Evolutionary conservation across 2,329 filamentous ascomycete species (phyloP).

Genomic region (Chaetomium strumarium): DNA sequence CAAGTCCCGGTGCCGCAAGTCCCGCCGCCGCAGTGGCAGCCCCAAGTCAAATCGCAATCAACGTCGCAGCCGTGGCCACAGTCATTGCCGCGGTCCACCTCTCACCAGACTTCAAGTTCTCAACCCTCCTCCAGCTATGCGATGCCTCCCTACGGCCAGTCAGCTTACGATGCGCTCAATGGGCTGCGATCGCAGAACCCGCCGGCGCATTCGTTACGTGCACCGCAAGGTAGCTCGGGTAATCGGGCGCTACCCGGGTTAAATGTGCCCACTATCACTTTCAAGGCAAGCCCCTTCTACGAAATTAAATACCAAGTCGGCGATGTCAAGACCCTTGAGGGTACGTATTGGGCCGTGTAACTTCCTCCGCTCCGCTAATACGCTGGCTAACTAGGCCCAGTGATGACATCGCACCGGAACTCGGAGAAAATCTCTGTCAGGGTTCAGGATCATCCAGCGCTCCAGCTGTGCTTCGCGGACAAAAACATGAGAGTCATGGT

Average conservation of each 20-base stretch:
- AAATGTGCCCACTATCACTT: slow-evolving; percentile 27
- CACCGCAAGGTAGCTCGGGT: background rate
- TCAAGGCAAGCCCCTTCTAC: slow-evolving; percentile 82
- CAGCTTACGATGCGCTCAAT: slow-evolving; percentile 5
- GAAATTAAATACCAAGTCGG: slow-evolving; percentile 61
- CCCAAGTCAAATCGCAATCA: slow-evolving; percentile 1
- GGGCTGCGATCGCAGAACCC: slow-evolving; percentile 4
- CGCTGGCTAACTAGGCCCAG: slow-evolving; percentile 34
- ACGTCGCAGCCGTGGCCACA: slow-evolving; percentile 2
- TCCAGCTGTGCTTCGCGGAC: slow-evolving; percentile 53
- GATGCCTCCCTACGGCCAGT: slow-evolving; percentile 12
- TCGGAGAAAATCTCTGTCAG: slow-evolving; percentile 42
- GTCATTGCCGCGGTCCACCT: slow-evolving; percentile 4
- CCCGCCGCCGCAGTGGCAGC: slow-evolving; percentile 9
- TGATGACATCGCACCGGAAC: slow-evolving; percentile 49
- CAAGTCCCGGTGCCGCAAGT: too few species aligned
- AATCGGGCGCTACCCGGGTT: slow-evolving; percentile 4
- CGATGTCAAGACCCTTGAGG: slow-evolving; percentile 61
- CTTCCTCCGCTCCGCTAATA: background rate
- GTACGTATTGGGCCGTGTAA: slow-evolving; percentile 42
- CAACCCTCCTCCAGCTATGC: slow-evolving; percentile 9
- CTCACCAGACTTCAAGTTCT: slow-evolving; percentile 5
- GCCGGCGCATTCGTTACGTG: background rate
- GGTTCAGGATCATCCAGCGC: slow-evolving; percentile 45
- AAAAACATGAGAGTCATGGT: slow-evolving; percentile 68